Evolutionary conservation across 2,329 filamentous ascomycete species (phyloP), one percentile per base, ranked within the genome.

Genomic region (Golovinomyces cichoracearum): DNA sequence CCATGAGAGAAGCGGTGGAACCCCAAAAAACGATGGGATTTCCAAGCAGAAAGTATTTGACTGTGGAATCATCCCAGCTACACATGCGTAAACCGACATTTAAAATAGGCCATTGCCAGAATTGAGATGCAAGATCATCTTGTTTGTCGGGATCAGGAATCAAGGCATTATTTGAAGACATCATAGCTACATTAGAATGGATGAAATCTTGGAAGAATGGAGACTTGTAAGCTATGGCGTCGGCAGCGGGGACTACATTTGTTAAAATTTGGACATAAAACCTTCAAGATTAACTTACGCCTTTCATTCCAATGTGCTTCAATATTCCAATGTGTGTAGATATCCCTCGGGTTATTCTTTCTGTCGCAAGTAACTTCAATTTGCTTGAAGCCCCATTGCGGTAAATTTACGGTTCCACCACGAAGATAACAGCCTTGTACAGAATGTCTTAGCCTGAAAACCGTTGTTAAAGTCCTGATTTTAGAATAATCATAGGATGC

Each of bases 321-420:
- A 29, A 98, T 80, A 65, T 98, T 98, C 90, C 90, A 98, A 68
- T 95, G 90, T 7, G 90, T 98, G 64, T 93, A 95, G 37, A 85
- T 75, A 63, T 98, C 90, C 48, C 78, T 75, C 5, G 86, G 84
- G 59, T 88, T 90, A 68, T 94, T 93, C 57, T 80, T 75, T 69
- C 93, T 94, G 56, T 80, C 78, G 65, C 90, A 98, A 23, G 85
- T 93, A 31, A 90, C 86, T 67, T 98, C 90, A 55, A 98, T 95
- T 66, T 98, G 90, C 69, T 95, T 94, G 72, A 98, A 98, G 62
- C 90, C 90, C 90, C 90, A 98, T 63, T 95, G 90, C 47, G 90
- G 90, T 54, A 98, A 71, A 65, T 95, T 98, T 58, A 85, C 81
- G 59, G 93, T 98, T 57, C 86, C 88, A 51, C 90, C 92, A 54